phyloP scores from a whole-genome alignment of 192 early-diverging fungal species.

The Backusella liffmaniae region DNA sequence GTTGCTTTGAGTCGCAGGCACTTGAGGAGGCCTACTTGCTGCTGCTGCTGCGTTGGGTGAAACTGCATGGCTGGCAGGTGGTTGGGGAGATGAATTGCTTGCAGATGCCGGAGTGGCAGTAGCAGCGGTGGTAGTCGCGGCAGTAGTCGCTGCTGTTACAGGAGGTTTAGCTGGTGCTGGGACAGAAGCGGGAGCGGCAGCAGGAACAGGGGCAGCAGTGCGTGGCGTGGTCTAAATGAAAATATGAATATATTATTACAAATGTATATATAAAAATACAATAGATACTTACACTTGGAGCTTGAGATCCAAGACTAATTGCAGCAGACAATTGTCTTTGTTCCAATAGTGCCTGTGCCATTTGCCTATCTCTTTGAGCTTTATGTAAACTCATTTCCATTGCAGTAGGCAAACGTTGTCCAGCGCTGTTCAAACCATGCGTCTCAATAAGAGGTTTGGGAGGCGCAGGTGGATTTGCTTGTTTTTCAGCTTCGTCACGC shows the following conservation, averaged over 20 bases:
- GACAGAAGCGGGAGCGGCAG: neutral
- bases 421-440: conserved; percentile 25
- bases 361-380: conserved; percentile 49
- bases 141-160: conserved; percentile 1
- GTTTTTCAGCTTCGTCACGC: conserved; percentile 46
- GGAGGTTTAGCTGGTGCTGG: neutral
- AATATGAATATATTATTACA: neutral
- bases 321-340: conserved; percentile 47
- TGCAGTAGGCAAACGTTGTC: conserved; percentile 40
- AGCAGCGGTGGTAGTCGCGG: neutral
- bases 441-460: conserved; percentile 42
- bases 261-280: neutral
- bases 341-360: conserved; percentile 46
- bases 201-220: conserved; percentile 23
- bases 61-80: neutral
- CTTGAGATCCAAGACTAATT: conserved; percentile 36
- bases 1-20: conserved; percentile 16
- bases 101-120: neutral
- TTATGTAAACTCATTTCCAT: conserved; percentile 55
- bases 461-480: conserved; percentile 32
- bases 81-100: conserved; percentile 10
- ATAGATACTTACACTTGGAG: conserved; percentile 24
- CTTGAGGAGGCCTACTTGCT: conserved; percentile 24
- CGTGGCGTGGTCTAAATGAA: neutral
- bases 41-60: neutral